These are phyloP conservation scores for Cytospora piceicola DNA, from an alignment of 2,329 filamentous ascomycete species.

Conservation along the genomic window DNA sequence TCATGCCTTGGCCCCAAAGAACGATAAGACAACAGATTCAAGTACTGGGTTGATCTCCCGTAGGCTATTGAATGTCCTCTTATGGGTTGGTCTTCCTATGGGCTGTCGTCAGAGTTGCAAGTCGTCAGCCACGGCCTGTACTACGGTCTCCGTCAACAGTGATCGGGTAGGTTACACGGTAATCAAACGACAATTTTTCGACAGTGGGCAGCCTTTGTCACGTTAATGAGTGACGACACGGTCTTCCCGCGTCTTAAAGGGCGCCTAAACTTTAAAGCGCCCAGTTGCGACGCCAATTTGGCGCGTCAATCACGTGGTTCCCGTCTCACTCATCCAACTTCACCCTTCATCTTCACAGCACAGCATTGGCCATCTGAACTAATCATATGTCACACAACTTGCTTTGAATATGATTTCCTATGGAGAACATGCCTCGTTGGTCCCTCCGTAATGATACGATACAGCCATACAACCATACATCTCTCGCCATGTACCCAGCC, in stretches of 20 bases:
- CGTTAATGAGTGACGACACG: constrained; percentile 5
- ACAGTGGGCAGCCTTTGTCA: background rate
- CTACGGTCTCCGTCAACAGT: background rate
- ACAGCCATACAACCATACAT: background rate
- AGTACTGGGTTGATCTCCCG: background rate
- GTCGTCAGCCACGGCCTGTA: background rate
- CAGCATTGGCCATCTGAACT: too few relatives aligned
- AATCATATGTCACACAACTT: background rate
- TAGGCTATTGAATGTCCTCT: background rate
- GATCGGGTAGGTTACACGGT: background rate
- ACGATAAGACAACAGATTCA: background rate
- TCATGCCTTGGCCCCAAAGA: background rate
- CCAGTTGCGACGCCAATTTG: constrained; percentile 12
- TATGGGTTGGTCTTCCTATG: background rate
- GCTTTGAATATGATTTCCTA: background rate
- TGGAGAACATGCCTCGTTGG: background rate
- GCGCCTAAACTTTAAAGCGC: background rate
- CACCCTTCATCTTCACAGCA: background rate
- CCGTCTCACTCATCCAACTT: constrained; percentile 6
- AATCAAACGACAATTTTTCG: background rate
- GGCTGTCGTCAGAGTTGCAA: background rate
- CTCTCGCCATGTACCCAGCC: background rate
- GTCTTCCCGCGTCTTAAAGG: constrained; percentile 21
- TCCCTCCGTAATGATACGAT: too few relatives aligned
- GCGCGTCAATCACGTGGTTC: constrained; percentile 20